A percentile compares a stretch with the other conserved stretches of the same genome.
These are phyloP conservation scores for Neopestalotiopsis sp. DNA, from an alignment of 2,329 filamentous ascomycete genomes.

Conservation along the genomic window DNA sequence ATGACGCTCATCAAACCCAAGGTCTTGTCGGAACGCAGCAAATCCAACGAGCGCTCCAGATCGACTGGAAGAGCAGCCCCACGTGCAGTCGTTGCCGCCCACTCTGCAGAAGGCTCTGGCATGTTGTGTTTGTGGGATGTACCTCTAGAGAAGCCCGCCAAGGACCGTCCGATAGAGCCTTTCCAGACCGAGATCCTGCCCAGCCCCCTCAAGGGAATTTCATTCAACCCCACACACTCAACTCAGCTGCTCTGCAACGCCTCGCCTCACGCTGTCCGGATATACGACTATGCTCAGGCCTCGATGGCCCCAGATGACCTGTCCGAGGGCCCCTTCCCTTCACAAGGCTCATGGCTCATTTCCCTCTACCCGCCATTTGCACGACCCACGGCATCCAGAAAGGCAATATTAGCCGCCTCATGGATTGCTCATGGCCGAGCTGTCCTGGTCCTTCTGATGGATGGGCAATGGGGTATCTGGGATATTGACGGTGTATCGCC, in stretches of 20 bases:
- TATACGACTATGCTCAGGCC: constrained; percentile 65
- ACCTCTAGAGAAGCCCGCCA: constrained; percentile 49
- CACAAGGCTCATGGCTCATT: constrained; percentile 68
- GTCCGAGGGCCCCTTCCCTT: constrained; percentile 55
- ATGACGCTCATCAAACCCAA: constrained; percentile 56
- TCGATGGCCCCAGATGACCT: constrained; percentile 58
- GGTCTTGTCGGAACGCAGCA: constrained; percentile 36
- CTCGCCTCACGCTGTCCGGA: constrained; percentile 60
- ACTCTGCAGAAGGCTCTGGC: constrained; percentile 65
- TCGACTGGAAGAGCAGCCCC: constrained; percentile 34
- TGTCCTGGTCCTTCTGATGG: constrained; percentile 62
- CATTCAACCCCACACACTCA: constrained; percentile 65
- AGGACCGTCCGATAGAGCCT: constrained; percentile 47
- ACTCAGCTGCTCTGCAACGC: constrained; percentile 65
- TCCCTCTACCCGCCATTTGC: constrained; percentile 65
- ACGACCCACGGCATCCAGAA: constrained; percentile 55
- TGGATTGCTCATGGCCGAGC: constrained; percentile 68
- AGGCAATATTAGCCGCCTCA: constrained; percentile 65
- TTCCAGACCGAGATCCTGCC: constrained; percentile 68
- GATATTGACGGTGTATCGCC: constrained; percentile 66
- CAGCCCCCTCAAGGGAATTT: constrained; percentile 58
- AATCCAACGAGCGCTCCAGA: constrained; percentile 44
- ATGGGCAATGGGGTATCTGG: constrained; percentile 73
- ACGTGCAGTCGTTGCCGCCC: constrained; percentile 63
- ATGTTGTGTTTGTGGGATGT: constrained; percentile 65